Evolutionary conservation across 2,329 filamentous ascomycete genomes (phyloP), one percentile per base, ranked within the genome.

Genomic region (Aspergillus versicolor): DNA sequence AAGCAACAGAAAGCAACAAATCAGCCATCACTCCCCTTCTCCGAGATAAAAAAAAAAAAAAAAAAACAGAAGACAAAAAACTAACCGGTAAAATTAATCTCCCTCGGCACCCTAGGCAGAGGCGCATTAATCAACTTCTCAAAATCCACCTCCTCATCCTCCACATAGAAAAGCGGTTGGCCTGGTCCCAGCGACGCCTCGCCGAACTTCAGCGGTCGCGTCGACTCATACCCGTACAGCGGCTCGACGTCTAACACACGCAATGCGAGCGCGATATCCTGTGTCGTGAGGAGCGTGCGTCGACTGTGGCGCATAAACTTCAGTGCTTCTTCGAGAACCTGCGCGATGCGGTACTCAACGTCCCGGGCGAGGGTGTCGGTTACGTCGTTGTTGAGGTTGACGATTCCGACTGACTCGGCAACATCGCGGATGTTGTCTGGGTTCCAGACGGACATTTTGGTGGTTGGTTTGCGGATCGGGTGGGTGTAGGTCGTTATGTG

Each of bases 81-180:
- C 82, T 56, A 78, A 93, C 91, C 89, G 41, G 93, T 97, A 70
- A 97, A 93, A 60, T 87, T 91, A 67, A 94, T 89, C 74, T 99
- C 94, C 49, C 93, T 84, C 34, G 94, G 94, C 30, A 99, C 92
- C 75, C 95, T 97, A 24, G 94, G 94, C 64, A 99, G 77, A 4
- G 94, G 91, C 63, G 92, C 92, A 77, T 99, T 99, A 73, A 99
- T 97, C 64, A 99, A 81, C 80, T 97, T 97, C 79, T 99, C 94
- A 71, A 99, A 97, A 75, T 99, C 94, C 54, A 97, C 88, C 79
- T 99, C 94, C 71, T 99, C 94, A 72, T 99, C 94, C 70, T 99
- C 94, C 38, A 99, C 89, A 73, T 99, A 99, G 76, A 93, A 99
- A 21, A 99, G 79, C 52, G 93, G 92, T 75, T 99, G 94, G 9